These are phyloP conservation scores for Boletus edulis DNA, from an alignment of 768 basidiomycete genomes.

Conservation along the genomic window DNA sequence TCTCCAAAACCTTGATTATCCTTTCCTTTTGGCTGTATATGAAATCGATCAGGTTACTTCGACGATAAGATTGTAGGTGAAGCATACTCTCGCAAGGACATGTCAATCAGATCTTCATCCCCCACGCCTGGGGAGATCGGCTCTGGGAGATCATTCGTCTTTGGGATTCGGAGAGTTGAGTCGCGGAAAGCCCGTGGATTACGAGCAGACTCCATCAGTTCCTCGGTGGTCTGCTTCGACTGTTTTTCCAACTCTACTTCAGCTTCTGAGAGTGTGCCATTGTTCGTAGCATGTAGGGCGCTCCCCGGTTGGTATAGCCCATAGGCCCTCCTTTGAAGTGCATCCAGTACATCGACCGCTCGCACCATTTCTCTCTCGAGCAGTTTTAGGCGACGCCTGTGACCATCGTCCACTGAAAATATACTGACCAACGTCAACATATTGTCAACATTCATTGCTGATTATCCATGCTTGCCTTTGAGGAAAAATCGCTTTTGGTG, in stretches of 20 bases:
- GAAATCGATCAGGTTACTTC: background rate
- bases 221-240: background rate
- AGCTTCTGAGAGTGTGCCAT: background rate
- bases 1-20: background rate
- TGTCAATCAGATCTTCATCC: constrained; percentile 18
- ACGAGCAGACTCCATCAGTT: background rate
- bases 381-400: constrained; percentile 29
- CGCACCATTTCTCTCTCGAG: constrained; percentile 29
- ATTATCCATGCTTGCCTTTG: too few species aligned
- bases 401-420: constrained; percentile 28
- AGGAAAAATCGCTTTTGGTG: constrained; percentile 34
- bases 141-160: background rate
- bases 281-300: background rate
- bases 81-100: constrained; percentile 11
- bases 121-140: background rate
- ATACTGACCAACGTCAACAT: too few species aligned
- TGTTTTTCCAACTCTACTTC: background rate
- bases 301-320: constrained; percentile 9
- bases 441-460: too few species aligned
- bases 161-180: background rate
- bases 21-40: constrained; percentile 3
- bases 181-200: background rate
- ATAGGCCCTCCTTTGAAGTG: constrained; percentile 18
- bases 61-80: background rate
- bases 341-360: constrained; percentile 18